phyloP scores from a whole-genome alignment of 768 basidiomycete genomes.

The Termitomyces sp. region DNA sequence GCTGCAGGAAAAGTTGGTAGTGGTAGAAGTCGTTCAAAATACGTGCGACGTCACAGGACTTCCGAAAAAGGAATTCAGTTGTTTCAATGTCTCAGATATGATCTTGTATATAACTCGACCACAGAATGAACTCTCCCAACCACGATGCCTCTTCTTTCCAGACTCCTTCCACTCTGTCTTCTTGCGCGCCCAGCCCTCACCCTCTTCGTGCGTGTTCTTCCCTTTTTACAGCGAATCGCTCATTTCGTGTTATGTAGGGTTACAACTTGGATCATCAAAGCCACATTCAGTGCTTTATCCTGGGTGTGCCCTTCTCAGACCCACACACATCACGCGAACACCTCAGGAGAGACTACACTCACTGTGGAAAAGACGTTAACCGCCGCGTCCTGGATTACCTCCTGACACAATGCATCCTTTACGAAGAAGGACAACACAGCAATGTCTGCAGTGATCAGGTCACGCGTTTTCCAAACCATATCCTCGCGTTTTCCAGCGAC shows the following conservation, averaged over 20 bases:
- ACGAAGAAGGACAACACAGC: constrained; percentile 1
- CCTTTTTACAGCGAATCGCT: not conserved
- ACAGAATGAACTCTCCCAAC: not conserved
- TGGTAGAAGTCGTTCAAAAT: constrained; percentile 1
- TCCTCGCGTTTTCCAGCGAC: constrained; percentile 9
- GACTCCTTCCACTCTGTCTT: constrained; percentile 8
- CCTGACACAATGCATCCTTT: constrained; percentile 11
- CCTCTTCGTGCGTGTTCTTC: constrained; percentile 1
- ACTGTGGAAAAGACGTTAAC: constrained; percentile 10
- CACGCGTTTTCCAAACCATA: constrained; percentile 8
- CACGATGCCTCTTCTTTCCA: constrained; percentile 4
- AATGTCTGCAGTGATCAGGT: constrained; percentile 9
- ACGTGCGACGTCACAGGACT: not conserved
- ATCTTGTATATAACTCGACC: constrained; percentile 1
- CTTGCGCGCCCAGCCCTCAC: constrained; percentile 3
- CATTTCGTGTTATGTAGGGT: not conserved
- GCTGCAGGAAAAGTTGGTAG: not conserved
- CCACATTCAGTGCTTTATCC: constrained; percentile 8
- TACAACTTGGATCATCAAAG: not conserved
- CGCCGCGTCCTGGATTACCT: constrained; percentile 11
- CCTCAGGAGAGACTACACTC: constrained; percentile 6
- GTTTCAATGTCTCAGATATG: constrained; percentile 6
- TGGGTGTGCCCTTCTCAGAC: constrained; percentile 8
- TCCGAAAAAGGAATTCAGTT: not conserved
- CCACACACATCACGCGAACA: constrained; percentile 5